Evolutionary conservation across 345 rosid species (phyloP).

Genomic region (Eucalyptus polybractea): DNA sequence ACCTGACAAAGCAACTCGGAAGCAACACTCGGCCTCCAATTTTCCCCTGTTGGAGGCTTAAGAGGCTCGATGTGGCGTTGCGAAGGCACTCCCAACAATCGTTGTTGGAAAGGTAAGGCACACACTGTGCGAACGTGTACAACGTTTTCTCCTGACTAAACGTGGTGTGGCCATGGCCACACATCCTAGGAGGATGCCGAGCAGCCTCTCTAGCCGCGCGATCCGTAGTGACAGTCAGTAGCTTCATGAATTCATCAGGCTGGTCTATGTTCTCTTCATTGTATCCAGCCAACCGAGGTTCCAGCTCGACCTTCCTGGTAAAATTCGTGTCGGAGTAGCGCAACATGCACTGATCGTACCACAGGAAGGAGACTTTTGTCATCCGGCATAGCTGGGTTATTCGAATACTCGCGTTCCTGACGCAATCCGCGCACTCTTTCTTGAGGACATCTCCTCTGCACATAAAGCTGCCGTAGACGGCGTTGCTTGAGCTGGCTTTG

Average conservation of each 20-base stretch:
- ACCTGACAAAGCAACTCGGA: neutral
- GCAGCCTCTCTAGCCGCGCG: neutral
- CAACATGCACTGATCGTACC: slow-evolving; percentile 19
- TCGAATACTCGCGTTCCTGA: neutral
- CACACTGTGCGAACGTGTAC: neutral
- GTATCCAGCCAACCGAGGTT: neutral
- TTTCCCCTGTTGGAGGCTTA: neutral
- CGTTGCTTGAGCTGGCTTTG: neutral
- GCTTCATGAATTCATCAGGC: neutral
- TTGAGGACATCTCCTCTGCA: slow-evolving; percentile 5
- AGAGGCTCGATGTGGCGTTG: neutral
- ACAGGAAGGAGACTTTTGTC: neutral
- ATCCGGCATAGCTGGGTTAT: neutral
- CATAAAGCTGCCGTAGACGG: slow-evolving; percentile 4
- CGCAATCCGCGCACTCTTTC: neutral
- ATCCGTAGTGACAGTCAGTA: neutral
- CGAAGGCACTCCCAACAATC: neutral
- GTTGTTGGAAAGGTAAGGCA: neutral
- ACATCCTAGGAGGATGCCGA: neutral
- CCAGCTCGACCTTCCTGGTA: neutral
- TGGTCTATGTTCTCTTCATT: neutral
- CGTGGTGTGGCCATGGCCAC: neutral
- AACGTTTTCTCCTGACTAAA: neutral
- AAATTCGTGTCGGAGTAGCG: slow-evolving; percentile 6
- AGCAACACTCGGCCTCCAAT: neutral